A percentile compares a stretch with the other conserved stretches of the same genome.
phyloP scores from a whole-genome alignment of 768 basidiomycete genomes.

The Tylopilus subfusipes region DNA sequence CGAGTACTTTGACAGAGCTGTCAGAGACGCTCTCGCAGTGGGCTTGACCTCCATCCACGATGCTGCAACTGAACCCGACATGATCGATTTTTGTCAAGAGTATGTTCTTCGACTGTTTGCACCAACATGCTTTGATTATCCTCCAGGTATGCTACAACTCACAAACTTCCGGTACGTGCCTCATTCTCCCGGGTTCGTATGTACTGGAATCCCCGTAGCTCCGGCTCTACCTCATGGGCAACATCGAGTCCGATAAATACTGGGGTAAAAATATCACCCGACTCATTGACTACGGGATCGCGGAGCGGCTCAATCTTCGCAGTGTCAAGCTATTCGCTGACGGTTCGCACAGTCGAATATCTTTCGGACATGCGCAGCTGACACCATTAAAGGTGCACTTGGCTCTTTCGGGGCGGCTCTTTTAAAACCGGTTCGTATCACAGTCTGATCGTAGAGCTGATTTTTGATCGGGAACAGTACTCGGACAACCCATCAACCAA shows the following conservation, averaged over 20 bases:
- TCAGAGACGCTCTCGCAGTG: conserved; percentile 65
- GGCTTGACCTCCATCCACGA: conserved; percentile 91
- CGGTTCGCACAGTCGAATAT: conserved; percentile 38
- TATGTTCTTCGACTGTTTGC: conserved; percentile 29
- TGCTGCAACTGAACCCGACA: conserved; percentile 50
- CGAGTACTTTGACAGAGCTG: conserved; percentile 61
- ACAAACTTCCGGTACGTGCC: conserved; percentile 60
- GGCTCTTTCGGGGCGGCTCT: conserved; percentile 93
- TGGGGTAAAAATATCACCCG: conserved; percentile 65
- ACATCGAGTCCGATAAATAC: conserved; percentile 49
- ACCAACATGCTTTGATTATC: neutral
- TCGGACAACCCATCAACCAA: conserved; percentile 67
- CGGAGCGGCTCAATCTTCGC: conserved; percentile 53
- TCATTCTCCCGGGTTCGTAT: neutral
- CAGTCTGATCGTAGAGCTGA: neutral
- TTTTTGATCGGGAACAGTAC: conserved; percentile 40
- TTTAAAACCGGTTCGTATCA: conserved; percentile 25
- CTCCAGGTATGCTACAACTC: conserved; percentile 63
- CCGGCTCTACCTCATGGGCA: conserved; percentile 61
- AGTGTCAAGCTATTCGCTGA: conserved; percentile 77
- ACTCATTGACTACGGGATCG: conserved; percentile 54
- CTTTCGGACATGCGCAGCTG: neutral
- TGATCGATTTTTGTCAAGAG: conserved; percentile 65
- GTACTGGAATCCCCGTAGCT: conserved; percentile 35
- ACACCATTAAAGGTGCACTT: conserved; percentile 59